Evolutionary conservation across 257 asterid species (phyloP), one percentile per base, ranked within the genome.

Genomic region (Solanum habrochaites): DNA sequence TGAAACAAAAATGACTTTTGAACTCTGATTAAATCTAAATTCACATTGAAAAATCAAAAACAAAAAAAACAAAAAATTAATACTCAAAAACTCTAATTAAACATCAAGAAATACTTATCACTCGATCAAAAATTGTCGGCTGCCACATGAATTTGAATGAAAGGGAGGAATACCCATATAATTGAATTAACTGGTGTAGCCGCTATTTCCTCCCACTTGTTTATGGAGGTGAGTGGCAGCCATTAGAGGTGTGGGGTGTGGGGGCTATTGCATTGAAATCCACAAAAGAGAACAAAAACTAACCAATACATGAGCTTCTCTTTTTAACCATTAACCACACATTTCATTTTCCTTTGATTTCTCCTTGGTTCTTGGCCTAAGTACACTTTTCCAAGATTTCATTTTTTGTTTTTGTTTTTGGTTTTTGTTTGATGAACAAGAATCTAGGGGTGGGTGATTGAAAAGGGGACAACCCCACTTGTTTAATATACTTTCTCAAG

Each of bases 201-300:
- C 86, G 32, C 78, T 58, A 78, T 85, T 80, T 40, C 78, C 86
- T 82, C 84, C 86, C 74, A 67, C 83, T 88, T 85, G 88, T 37
- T 15, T 13, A 56, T 56, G 64, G 64, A 56, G 64, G 4, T 56
- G n/a, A 56, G 87, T 49, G 74, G 66, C 32, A 45, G 39, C 43
- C 64, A 20, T 31, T 7, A 35, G 40, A 29, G 37, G 49, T 10
- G 77, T 40, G 29, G 81, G 86, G 35, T 15, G 16, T 80, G 85
- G 13, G 42, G 67, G 67, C 2, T 40, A 27, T 21, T 67, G 67
- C 90, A n/a, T 78, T 39, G 64, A 85, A 67, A 66, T 88, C 90
- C 83, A 75, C 71, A 64, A 32, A 45, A 32, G 1, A 25, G 11
- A 35, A 25, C 52, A 78, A 58, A 69, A 49, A 49, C 67, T 29